Base-by-base conservation (phyloP, 1,284 basidiomycete species). In the Ustilago loliicola region DNA sequence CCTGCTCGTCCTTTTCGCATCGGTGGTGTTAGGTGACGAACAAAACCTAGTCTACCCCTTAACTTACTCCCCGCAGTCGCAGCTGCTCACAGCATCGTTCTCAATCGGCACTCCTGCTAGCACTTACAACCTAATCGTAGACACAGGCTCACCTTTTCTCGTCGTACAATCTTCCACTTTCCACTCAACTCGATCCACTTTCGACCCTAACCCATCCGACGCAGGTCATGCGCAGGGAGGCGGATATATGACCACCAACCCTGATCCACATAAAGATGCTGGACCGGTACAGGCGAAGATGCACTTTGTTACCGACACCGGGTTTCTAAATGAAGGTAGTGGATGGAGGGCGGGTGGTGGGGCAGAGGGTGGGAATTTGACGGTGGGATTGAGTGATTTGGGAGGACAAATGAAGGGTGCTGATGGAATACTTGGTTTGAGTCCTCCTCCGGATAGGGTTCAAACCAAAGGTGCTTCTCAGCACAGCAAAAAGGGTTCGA, bases 131-230 rank as follows among this genome's bases (percentile, higher is more conserved):
- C 61, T 69, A 5, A 36, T 77, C 55, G 45, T 69, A 8, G 74
- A 77, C 30, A 72, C 69, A 0, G 74, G 74, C 0, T 77, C 74
- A 3, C 69, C 74, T 17, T 77, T 77, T 23, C 32, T 77, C 11
- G 55, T 66, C 0, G 13, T 77, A 0, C 66, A 77, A 8, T 47
- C 64, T 0, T 11, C 32, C 3, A 15, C 29, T 0, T 72, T 66
- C 52, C 62, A 38, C 27, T 0, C 10, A 0, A 60, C 50, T 9
- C 5, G 54, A 0, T 48, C 61, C 4, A 77, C 74, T 1, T 56
- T 3, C n/a, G 61, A 65, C 19, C 55, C 57, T 17, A 23, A 21
- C 10, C n/a, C 45, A 52, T 6, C 19, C 34, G 3, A n/a, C 13
- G 1, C 64, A 63, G 29, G 63, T 25, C 19, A 64, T 17, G 30